These are phyloP conservation scores for Leucaena leucocephala DNA, from an alignment of 306 rosid genomes.

Conservation along the genomic window DNA sequence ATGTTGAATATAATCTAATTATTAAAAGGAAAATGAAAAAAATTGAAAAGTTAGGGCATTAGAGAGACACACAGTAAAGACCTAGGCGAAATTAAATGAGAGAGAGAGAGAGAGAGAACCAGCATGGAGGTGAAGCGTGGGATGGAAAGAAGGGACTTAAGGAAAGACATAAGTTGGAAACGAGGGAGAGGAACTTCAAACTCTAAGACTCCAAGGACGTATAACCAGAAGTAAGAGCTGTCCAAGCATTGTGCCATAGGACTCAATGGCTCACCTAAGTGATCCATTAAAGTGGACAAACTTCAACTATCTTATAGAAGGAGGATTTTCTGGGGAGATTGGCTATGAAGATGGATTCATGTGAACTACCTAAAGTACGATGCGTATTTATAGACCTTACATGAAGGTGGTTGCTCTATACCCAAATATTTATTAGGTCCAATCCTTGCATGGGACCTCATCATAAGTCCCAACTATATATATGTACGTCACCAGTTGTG, in stretches of 20 bases:
- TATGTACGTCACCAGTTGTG: too few species aligned
- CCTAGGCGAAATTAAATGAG: too few species aligned
- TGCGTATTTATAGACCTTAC: neutral
- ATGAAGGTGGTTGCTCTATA: too few species aligned
- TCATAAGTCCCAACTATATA: too few species aligned
- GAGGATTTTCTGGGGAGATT: neutral
- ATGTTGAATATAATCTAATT: too few species aligned
- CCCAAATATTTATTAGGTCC: too few species aligned
- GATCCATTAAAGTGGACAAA: neutral
- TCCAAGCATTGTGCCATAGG: conserved; percentile 8
- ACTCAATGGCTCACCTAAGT: neutral
- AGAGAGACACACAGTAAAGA: too few species aligned
- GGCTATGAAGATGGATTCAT: neutral
- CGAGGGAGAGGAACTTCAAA: neutral
- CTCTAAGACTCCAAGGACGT: conserved; percentile 1
- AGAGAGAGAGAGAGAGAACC: neutral
- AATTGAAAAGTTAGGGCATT: too few species aligned
- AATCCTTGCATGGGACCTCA: too few species aligned
- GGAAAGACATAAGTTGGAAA: neutral
- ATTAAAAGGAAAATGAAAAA: too few species aligned
- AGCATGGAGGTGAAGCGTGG: neutral
- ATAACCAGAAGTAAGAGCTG: neutral
- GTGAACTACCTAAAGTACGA: neutral
- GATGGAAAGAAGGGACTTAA: neutral
- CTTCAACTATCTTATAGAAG: neutral